Percentiles rank a stretch among this genome's conserved stretches.
phyloP scores from a whole-genome alignment of 164 flowering plant genomes.

The Aristolochia fimbriata region DNA sequence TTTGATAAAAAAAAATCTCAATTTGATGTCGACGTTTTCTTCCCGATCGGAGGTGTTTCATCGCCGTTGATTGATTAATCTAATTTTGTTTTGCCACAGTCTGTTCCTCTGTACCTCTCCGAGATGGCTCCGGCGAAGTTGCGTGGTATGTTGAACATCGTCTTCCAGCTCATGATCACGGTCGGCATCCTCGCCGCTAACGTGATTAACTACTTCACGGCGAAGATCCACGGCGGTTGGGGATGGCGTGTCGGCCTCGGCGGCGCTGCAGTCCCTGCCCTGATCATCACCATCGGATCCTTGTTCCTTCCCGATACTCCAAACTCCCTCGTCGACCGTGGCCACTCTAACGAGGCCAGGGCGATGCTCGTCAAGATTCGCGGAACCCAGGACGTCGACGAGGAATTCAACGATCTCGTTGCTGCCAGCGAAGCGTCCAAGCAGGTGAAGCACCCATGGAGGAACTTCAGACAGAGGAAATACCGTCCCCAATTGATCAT shows the following conservation, averaged over 20 bases:
- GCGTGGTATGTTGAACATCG: constrained; percentile 24
- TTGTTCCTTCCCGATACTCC: constrained; percentile 30
- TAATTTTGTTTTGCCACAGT: constrained; percentile 7
- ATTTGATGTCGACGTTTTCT: too few relatives aligned
- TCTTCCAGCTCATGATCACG: constrained; percentile 24
- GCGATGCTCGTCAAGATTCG: constrained; percentile 17
- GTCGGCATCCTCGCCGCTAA: constrained; percentile 23
- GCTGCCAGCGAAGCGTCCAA: constrained; percentile 14
- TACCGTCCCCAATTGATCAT: constrained; percentile 21
- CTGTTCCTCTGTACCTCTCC: constrained; percentile 29
- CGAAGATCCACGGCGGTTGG: constrained; percentile 27
- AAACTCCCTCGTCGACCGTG: constrained; percentile 23
- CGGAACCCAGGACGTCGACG: constrained; percentile 17
- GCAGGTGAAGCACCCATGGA: constrained; percentile 19
- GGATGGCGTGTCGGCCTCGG: constrained; percentile 30
- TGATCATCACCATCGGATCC: constrained; percentile 19
- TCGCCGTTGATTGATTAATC: neutral
- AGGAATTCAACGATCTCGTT: constrained; percentile 17
- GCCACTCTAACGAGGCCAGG: constrained; percentile 9
- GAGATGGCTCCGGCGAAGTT: constrained; percentile 30
- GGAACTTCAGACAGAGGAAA: constrained; percentile 11
- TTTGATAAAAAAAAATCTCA: too few relatives aligned
- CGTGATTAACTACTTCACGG: constrained; percentile 18
- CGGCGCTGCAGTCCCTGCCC: constrained; percentile 24
- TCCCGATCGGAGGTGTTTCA: neutral